Evolutionary conservation across 371 early-diverging fungal species (phyloP).

Genomic region (Zopfochytrium polystomum): DNA sequence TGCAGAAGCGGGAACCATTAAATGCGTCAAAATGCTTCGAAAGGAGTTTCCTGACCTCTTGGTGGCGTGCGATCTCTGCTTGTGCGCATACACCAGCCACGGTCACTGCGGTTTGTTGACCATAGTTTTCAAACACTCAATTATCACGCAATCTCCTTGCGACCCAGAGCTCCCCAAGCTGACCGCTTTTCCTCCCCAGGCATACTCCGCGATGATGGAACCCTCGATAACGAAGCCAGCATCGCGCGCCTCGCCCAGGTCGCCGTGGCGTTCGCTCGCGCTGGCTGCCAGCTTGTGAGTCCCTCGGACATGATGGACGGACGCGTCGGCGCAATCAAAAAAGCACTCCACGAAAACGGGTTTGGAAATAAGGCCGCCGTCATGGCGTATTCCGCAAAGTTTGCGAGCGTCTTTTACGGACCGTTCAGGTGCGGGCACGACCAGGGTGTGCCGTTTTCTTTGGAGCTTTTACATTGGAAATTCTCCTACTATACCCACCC

Average conservation of each 20-base stretch:
- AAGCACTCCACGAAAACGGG: constrained; percentile 63
- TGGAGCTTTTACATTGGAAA: neutral
- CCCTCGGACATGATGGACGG: constrained; percentile 99
- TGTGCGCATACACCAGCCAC: constrained; percentile 94
- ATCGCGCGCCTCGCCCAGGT: constrained; percentile 82
- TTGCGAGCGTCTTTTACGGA: constrained; percentile 91
- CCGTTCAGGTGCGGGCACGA: constrained; percentile 91
- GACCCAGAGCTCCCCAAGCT: neutral
- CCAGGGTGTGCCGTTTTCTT: neutral
- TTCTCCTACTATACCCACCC: neutral
- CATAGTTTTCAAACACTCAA: too few species aligned
- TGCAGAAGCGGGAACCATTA: constrained; percentile 82
- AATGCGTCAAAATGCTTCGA: constrained; percentile 74
- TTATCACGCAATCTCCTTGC: neutral
- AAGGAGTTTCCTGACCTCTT: constrained; percentile 75
- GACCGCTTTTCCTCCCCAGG: constrained; percentile 20
- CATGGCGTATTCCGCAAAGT: constrained; percentile 94
- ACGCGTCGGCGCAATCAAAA: constrained; percentile 87
- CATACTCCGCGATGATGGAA: constrained; percentile 73
- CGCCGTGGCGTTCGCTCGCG: constrained; percentile 81
- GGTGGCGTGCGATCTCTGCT: constrained; percentile 92
- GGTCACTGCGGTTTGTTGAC: constrained; percentile 84
- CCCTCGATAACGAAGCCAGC: constrained; percentile 73
- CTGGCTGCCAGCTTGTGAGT: constrained; percentile 77
- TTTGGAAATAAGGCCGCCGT: constrained; percentile 70